Evolutionary conservation across 805 yeast species (phyloP), one percentile per base, ranked within the genome.

Genomic region (Scheffersomyces ergatensis): DNA sequence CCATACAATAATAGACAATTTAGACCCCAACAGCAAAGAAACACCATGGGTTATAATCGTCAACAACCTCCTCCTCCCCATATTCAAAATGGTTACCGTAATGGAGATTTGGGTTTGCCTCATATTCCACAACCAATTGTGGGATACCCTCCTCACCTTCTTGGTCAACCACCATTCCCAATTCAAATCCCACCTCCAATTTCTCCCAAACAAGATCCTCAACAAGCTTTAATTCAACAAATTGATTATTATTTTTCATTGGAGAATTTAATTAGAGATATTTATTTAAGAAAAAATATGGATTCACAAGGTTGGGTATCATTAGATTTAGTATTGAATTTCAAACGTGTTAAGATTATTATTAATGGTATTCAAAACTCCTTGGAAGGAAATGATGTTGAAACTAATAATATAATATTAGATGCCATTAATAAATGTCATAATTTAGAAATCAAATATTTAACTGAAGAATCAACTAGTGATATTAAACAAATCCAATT

Each of bases 221-320:
- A 59, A 44, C 63, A 63, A 48, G 76, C 76, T 27, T 70, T 70
- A 50, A 60, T 58, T 38, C 62, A 66, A 44, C 98, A 90, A 71
- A 70, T 92, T 38, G 93, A 88, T 58, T 93, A 93, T 71, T 93
- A 93, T 64, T 86, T 93, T 67, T 83, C 95, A 23, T 72, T 82
- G 37, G 96, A 89, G 53, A 93, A 93, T 64, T 74, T 93, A 64
- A 72, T 84, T 52, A 86, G 89, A 65, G 99, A 93, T 66, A 69
- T 83, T 38, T 92, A 67, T 59, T 73, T 93, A 64, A 80, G 96
- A 63, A 77, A 80, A 49, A 86, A 85, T 54, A 86, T 92, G 95
- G 78, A 83, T 62, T 54, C 75, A 35, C 72, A 79, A 44, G 97
- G 97, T 19, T 82, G 83, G 73, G 74, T 89, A 40, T 79, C 82